phyloP scores from a whole-genome alignment of 2,329 filamentous ascomycete genomes.

The Ophiostoma sp. region DNA sequence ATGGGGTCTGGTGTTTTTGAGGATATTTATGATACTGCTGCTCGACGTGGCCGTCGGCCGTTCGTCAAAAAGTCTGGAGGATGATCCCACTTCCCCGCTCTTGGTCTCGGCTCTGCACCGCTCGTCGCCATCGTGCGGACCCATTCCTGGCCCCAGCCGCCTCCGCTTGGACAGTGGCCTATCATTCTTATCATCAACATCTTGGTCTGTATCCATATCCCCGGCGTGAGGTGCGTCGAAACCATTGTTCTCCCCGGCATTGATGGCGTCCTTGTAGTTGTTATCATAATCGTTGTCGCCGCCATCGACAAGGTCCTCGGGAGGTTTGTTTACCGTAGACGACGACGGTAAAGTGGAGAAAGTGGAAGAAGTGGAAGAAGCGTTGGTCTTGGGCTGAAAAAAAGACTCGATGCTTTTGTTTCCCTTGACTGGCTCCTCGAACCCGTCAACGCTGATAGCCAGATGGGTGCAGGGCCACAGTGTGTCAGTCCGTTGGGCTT shows the following conservation, averaged over 20 bases:
- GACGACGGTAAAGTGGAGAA: not conserved
- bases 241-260: not conserved
- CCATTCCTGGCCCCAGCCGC: conserved; percentile 4
- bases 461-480: conserved; percentile 92
- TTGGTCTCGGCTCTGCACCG: not conserved
- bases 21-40: not conserved
- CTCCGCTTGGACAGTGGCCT: conserved; percentile 23
- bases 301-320: not conserved
- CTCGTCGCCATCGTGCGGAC: not conserved
- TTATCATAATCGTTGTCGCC: not conserved
- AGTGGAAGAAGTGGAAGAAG: not conserved
- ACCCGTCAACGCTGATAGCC: conserved; percentile 81
- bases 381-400: conserved; percentile 38
- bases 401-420: conserved; percentile 85
- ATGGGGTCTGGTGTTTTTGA: not conserved
- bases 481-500: conserved; percentile 70
- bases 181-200: not conserved
- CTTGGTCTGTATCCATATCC: not conserved
- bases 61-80: conserved; percentile 16
- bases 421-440: conserved; percentile 78
- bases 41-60: conserved; percentile 22
- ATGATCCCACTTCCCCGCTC: conserved; percentile 1
- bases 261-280: not conserved
- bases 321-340: not conserved
- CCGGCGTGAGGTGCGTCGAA: not conserved